These are phyloP conservation scores for Corymbia maculata DNA, from an alignment of 345 rosid genomes.

Conservation along the genomic window DNA sequence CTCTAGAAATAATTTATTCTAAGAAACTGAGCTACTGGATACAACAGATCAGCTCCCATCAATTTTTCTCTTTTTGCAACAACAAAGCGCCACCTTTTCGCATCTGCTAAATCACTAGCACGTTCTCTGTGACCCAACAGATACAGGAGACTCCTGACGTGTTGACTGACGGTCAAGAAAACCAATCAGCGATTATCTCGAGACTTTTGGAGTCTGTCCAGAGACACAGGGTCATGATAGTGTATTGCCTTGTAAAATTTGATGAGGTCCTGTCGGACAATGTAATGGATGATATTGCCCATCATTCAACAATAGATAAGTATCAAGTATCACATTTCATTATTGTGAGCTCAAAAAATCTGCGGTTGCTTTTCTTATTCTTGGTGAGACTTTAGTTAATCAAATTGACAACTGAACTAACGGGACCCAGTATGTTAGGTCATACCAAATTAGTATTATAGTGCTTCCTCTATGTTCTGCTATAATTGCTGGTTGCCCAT, in stretches of 20 bases:
- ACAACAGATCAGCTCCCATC: not conserved
- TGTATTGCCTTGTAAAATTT: not conserved
- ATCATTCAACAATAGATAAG: not conserved
- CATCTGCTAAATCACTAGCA: too few species aligned
- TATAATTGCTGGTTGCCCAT: not conserved
- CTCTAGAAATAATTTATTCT: not conserved
- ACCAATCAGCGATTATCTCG: not conserved
- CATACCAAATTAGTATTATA: not conserved
- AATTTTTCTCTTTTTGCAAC: too few species aligned
- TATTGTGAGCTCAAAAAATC: not conserved
- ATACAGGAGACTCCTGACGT: not conserved
- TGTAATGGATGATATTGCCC: not conserved
- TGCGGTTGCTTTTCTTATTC: not conserved
- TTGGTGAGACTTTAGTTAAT: not conserved
- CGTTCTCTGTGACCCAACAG: too few species aligned
- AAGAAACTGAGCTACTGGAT: not conserved
- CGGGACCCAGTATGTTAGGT: not conserved
- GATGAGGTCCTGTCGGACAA: not conserved
- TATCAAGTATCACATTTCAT: not conserved
- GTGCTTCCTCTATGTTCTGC: not conserved
- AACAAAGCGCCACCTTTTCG: not conserved
- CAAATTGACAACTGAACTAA: not conserved
- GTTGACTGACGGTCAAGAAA: not conserved
- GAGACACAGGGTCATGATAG: not conserved
- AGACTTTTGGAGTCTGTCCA: not conserved